Base-by-base conservation (phyloP, 441 rosid genomes). In the Aquilaria agallochum region DNA sequence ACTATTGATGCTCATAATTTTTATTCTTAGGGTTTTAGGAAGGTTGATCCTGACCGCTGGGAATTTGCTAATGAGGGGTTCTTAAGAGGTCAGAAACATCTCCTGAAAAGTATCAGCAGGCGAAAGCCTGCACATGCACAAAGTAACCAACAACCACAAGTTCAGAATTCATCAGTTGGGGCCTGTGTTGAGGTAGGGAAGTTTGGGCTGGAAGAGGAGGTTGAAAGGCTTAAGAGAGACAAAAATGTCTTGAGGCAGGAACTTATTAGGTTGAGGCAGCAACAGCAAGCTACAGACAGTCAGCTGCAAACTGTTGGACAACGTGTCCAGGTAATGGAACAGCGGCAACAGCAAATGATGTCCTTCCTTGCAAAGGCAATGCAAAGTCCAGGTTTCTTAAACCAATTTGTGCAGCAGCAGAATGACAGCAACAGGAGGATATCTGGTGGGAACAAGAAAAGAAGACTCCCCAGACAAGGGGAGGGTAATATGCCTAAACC, bases 181-280 rank as follows among this genome's bases (percentile, higher is more conserved):
- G 80, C 83, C 5, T 86, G 92, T 53, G 79, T 83, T 54, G 90
- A 86, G 74, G 83, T 90, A 53, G 92, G 92, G 69, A 81, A 77
- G 51, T 84, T 82, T 72, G 89, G 89, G 62, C 80, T 85, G 0
- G 81, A 80, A 40, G 83, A 75, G 61, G 88, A 85, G 72, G 78
- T 82, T 44, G 86, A 82, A 50, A 72, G 80, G 56, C 83, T 85
- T 15, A 80, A 77, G 72, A 62, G 81, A 63, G 86, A 82, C 74
- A 83, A 83, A 68, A 82, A 78, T 63, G 80, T 78, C 56, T 84
- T 85, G 9, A 78, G 80, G 81, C 85, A 80, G 56, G 90, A 82
- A 68, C 84, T 85, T 72, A 83, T 78, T 42, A 72, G 80, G 77
- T 70, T 85, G 70, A 82, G 88, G 80, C 88, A 78, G 66, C 84